phyloP scores from a whole-genome alignment of 306 rosid species.

The Castanopsis chinensis region DNA sequence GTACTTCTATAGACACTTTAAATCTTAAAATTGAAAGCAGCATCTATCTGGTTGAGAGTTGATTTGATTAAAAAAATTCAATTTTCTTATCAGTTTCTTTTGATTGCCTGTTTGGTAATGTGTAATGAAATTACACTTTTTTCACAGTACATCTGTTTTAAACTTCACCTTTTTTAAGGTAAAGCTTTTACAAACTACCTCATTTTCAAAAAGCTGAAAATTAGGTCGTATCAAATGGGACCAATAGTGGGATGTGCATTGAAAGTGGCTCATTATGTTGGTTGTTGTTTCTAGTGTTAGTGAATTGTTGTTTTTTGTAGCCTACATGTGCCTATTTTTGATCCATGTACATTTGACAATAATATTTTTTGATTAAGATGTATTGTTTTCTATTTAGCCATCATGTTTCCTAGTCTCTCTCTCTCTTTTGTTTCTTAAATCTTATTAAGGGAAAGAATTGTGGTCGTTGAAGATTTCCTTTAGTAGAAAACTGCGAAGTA shows the following conservation, averaged over 20 bases:
- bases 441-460: not conserved
- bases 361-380: not conserved
- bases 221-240: no score
- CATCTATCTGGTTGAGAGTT: not conserved
- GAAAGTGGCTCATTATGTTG: not conserved
- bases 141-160: no score
- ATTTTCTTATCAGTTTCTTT: not conserved
- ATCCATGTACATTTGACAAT: not conserved
- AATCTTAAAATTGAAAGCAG: not conserved
- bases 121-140: no score
- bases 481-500: not conserved
- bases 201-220: no score
- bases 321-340: not conserved
- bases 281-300: not conserved
- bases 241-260: not conserved
- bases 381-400: not conserved
- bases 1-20: conserved; percentile 32
- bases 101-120: not conserved
- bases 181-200: no score
- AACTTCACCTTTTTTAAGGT: no score
- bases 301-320: not conserved
- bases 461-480: no score
- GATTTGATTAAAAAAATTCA: not conserved
- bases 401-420: not conserved
- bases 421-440: not conserved